phyloP scores from a whole-genome alignment of 345 rosid genomes.

The Populus deltoides region DNA sequence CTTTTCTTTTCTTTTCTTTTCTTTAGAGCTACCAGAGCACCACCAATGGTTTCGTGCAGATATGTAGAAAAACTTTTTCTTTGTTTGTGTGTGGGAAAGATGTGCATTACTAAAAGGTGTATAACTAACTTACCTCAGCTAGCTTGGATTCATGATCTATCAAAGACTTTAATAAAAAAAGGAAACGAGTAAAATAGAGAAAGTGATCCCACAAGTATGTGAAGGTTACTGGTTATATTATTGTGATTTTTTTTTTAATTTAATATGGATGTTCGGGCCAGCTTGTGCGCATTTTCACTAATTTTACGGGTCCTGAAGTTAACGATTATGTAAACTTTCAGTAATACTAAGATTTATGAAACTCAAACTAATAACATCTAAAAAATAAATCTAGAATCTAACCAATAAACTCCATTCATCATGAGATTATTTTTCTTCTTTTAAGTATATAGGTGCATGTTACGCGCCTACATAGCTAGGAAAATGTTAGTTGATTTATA shows the following conservation, averaged over 20 bases:
- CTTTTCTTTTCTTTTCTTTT: not conserved
- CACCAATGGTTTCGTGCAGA: not conserved
- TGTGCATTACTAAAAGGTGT: not conserved
- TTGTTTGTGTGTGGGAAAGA: not conserved
- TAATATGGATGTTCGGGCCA: too few relatives aligned
- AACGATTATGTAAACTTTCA: rapidly evolving
- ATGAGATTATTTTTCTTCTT: too few relatives aligned
- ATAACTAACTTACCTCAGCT: not conserved
- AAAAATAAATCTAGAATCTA: too few relatives aligned
- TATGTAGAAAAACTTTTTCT: not conserved
- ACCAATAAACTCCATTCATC: rapidly evolving
- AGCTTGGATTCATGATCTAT: not conserved
- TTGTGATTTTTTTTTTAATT: not conserved
- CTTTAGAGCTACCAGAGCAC: not conserved
- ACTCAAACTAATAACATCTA: too few relatives aligned
- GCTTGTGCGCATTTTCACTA: rapidly evolving
- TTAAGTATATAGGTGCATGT: too few relatives aligned
- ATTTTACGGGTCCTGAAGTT: rapidly evolving
- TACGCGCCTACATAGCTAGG: too few relatives aligned
- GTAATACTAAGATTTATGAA: rapidly evolving
- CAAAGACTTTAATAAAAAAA: not conserved
- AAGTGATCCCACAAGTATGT: not conserved
- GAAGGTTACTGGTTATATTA: not conserved
- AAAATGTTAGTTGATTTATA: too few relatives aligned
- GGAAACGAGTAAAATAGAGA: not conserved